Evolutionary conservation across 495 filamentous ascomycete genomes (phyloP).

Genomic region (Penicillium bovifimosum): DNA sequence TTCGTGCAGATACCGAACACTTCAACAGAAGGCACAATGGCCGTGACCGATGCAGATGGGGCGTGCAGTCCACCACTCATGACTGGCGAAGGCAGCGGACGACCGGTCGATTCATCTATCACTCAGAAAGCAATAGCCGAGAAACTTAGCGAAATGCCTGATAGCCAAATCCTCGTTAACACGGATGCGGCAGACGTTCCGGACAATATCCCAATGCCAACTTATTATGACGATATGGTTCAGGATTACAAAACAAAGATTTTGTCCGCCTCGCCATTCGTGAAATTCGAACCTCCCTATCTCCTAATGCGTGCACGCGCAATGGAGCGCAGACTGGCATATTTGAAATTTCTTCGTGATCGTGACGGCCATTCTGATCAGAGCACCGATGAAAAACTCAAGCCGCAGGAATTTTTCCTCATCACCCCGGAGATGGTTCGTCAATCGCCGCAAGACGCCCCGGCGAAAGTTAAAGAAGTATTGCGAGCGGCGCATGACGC

Average conservation of each 20-base stretch:
- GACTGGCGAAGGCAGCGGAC: background rate
- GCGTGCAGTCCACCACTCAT: background rate
- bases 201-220: slow-evolving; percentile 83
- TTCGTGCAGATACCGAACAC: slow-evolving; percentile 79
- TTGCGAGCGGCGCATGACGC: slow-evolving; percentile 90
- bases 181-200: slow-evolving; percentile 57
- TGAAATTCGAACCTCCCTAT: slow-evolving; percentile 90
- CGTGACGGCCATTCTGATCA: slow-evolving; percentile 57
- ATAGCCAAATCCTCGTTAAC: slow-evolving; percentile 13
- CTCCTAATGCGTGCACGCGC: slow-evolving; percentile 86
- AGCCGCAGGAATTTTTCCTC: slow-evolving; percentile 70
- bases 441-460: slow-evolving; percentile 65
- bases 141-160: slow-evolving; percentile 11
- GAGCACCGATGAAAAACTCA: slow-evolving; percentile 52
- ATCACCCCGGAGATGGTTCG: slow-evolving; percentile 95
- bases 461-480: slow-evolving; percentile 84
- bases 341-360: slow-evolving; percentile 76
- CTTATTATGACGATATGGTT: slow-evolving; percentile 91
- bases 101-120: background rate
- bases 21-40: slow-evolving; percentile 31
- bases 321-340: slow-evolving; percentile 74
- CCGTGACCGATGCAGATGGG: slow-evolving; percentile 2
- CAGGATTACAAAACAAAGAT: slow-evolving; percentile 86
- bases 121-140: slow-evolving; percentile 14
- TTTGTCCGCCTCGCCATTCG: slow-evolving; percentile 93